Conservation (phyloP, 768 basidiomycete genomes). For the Russula olivacea region DNA sequence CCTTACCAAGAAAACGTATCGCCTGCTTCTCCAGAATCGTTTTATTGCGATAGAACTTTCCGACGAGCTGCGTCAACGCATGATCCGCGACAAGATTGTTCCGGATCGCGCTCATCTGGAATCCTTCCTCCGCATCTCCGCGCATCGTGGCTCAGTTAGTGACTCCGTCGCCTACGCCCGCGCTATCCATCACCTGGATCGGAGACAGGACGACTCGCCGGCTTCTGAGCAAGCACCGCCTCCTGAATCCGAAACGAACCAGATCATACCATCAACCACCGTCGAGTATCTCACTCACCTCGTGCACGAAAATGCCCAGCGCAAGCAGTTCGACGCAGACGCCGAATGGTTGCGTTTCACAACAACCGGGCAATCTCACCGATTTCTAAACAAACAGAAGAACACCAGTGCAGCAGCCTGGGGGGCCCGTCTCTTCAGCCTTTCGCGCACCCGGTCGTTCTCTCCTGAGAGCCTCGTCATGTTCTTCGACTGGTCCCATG, state of each 20-base stretch:
- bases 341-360: slow-evolving; percentile 11
- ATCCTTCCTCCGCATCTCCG: slow-evolving; percentile 43
- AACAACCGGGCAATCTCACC: not conserved
- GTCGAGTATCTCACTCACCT: slow-evolving; percentile 19
- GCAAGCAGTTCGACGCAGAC: not conserved
- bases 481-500: slow-evolving; percentile 35
- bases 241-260: not conserved
- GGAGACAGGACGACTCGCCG: not conserved
- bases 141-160: slow-evolving; percentile 40
- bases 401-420: slow-evolving; percentile 5
- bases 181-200: slow-evolving; percentile 35
- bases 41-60: slow-evolving; percentile 48
- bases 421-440: slow-evolving; percentile 16
- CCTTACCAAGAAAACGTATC: slow-evolving; percentile 12
- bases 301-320: slow-evolving; percentile 9
- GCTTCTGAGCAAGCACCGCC: not conserved
- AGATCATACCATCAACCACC: not conserved
- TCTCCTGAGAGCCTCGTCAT: slow-evolving; percentile 34
- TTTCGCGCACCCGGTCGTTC: slow-evolving; percentile 5
- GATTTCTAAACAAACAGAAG: slow-evolving; percentile 3
- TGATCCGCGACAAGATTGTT: slow-evolving; percentile 37
- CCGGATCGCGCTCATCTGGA: slow-evolving; percentile 44
- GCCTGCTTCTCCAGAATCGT: slow-evolving; percentile 32
- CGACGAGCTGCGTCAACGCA: slow-evolving; percentile 40
- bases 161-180: slow-evolving; percentile 38